Evolutionary conservation across 2,329 filamentous ascomycete species (phyloP), one percentile per base, ranked within the genome.

Genomic region (Penicillium expansum): DNA sequence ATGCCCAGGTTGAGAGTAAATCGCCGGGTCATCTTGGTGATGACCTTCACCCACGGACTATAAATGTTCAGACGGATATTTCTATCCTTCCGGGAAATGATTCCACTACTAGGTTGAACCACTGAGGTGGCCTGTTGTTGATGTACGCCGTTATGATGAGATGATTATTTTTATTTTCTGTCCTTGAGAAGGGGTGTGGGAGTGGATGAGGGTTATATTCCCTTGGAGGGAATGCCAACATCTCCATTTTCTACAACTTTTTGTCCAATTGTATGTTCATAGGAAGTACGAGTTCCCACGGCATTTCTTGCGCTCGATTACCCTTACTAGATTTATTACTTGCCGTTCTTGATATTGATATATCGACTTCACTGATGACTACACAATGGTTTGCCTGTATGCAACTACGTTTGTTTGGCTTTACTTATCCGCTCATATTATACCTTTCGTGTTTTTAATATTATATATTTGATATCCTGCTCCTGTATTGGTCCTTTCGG

Each of bases 11-110:
- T 32, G 60, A 63, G 24, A 63, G 52, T 14, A 54, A 44, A 16
- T 24, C 57, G 4, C 55, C 44, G 37, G 55, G 56, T 1, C 57
- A 56, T 22, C 41, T 66, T 9, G 47, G 58, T n/a, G 52, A 56
- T 50, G 55, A 62, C 27, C 55, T 64, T 2, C 52, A 56, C 8
- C 58, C 61, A 1, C 45, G 61, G 50, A 66, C 63, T 50, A 72
- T 72, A 20, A 63, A 67, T 43, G 67, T 72, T 13, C 67, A 67
- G 33, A 72, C 69, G 13, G 69, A 71, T 51, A 69, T 72, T 51
- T 61, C 67, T 24, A 62, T 72, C 35, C 62, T 54, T 16, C 62
- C 70, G 18, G 62, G 63, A 20, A 58, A 59, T 32, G 62, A 59
- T 4, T 68, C 66, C 0, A 55, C 55, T 30, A 61, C 49, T 11